A percentile compares a stretch with the other conserved stretches of the same genome.
Conservation (phyloP, 2,329 filamentous ascomycete genomes). For the Colletotrichum cuscutae region DNA sequence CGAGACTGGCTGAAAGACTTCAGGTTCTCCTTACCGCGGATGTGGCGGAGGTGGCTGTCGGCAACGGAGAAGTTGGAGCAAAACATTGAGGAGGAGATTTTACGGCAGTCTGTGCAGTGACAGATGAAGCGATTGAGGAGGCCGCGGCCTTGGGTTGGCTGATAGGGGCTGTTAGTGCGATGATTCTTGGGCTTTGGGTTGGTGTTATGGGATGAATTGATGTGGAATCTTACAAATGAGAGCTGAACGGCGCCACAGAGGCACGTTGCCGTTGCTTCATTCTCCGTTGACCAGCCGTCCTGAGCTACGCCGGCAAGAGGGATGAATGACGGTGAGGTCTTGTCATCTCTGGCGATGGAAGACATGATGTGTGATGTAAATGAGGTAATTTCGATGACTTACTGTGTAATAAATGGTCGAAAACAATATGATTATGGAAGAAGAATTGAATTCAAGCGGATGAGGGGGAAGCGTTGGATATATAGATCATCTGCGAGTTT, state of each 20-base stretch:
- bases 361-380: background rate
- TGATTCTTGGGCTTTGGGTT: background rate
- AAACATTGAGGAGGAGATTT: slow-evolving; percentile 72
- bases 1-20: slow-evolving; percentile 55
- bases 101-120: slow-evolving; percentile 70
- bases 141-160: slow-evolving; percentile 57
- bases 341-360: background rate
- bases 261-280: slow-evolving; percentile 66
- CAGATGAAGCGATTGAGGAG: slow-evolving; percentile 65
- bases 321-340: slow-evolving; percentile 45
- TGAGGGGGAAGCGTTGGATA: background rate
- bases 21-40: slow-evolving; percentile 64
- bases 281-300: slow-evolving; percentile 57
- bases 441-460: background rate
- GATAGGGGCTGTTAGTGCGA: background rate
- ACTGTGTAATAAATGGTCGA: background rate
- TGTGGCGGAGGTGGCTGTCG: slow-evolving; percentile 55
- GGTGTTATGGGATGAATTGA: background rate
- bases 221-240: slow-evolving; percentile 54
- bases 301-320: slow-evolving; percentile 39
- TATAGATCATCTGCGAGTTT: background rate
- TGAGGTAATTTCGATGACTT: too few relatives aligned
- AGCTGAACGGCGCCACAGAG: slow-evolving; percentile 68
- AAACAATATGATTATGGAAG: background rate
- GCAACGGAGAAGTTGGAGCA: slow-evolving; percentile 66